Evolutionary conservation across 2,329 filamentous ascomycete species (phyloP), one percentile per base, ranked within the genome.

Genomic region (Onygenales sp.): DNA sequence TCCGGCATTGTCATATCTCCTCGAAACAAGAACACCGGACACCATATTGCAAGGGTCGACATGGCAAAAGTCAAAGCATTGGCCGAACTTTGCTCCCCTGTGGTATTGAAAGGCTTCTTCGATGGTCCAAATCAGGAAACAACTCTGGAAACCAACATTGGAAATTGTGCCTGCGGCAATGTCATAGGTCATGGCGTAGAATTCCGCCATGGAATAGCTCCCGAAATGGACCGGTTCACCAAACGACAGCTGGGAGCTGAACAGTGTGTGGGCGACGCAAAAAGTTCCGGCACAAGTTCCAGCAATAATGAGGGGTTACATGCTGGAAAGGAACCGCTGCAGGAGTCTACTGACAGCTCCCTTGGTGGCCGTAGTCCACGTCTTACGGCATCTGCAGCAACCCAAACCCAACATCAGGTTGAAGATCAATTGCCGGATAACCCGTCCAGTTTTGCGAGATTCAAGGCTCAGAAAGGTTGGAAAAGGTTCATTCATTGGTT

Each of bases 41-140:
- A 38, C 9, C 39, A 17, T n/a, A 7, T 46, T 41, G 46, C 8
- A 14, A 31, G 17, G 36, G 9, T 47, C 17, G 27, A 52, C 17
- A 41, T 52, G 51, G 33, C 38, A 36, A 52, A 52, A 7, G 51
- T 45, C 17, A 39, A 36, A 33, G 31, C 21, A 27, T 14, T 52
- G 43, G 51, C 43, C 17, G 35, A 47, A 21, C 36, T 46, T 10
- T 52, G 51, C 17, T 52, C 51, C 4, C 51, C 51, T 41, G 51
- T 52, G 14, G 33, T 49, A 10, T 32, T 49, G 35, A 41, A n/a
- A 10, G 47, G 47, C 21, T 49, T 35, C 35, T 32, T 49, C 14
- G 17, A 49, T 6, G 10, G 17, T 3, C 21, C 36, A 14, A 14
- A 3, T 5, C 47, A 41, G 21, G 21, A 49, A 41, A n/a, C 13